These are phyloP conservation scores for Trichoderma oligosporum DNA, from an alignment of 2,329 filamentous ascomycete species.

Conservation along the genomic window DNA sequence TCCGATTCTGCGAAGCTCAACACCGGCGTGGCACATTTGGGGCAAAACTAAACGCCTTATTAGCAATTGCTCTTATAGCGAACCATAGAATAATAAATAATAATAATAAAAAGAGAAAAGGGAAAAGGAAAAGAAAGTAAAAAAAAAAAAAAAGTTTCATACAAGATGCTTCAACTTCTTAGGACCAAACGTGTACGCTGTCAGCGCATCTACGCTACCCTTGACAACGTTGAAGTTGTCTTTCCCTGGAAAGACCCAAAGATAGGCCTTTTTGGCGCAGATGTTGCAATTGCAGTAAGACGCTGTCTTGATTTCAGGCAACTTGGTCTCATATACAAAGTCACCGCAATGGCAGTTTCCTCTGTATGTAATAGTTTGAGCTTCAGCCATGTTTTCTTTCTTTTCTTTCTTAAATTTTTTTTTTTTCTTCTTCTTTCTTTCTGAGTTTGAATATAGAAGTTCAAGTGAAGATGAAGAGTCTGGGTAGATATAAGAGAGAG, in stretches of 20 bases:
- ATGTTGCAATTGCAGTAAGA: constrained; percentile 65
- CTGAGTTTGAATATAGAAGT: no score
- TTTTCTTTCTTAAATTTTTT: no score
- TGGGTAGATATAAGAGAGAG: no score
- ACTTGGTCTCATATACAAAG: constrained; percentile 48
- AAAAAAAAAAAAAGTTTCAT: not conserved
- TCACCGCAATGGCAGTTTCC: constrained; percentile 57
- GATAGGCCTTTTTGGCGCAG: constrained; percentile 49
- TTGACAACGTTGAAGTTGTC: constrained; percentile 44
- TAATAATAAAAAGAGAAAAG: no score
- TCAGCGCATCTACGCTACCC: constrained; percentile 40
- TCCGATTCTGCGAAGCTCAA: constrained; percentile 25
- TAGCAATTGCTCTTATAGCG: no score
- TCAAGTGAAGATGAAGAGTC: no score
- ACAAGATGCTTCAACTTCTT: constrained; percentile 43
- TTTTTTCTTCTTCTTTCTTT: no score
- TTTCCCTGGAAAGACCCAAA: constrained; percentile 35
- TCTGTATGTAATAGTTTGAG: constrained; percentile 42
- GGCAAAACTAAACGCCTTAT: constrained; percentile 44
- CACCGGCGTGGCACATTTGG: constrained; percentile 46
- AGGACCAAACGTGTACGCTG: constrained; percentile 43
- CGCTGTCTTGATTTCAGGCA: constrained; percentile 56
- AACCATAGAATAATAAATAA: no score
- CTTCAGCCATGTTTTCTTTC: constrained; percentile 8
- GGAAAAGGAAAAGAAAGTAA: no score